Percentiles rank a stretch among this genome's conserved stretches.
These are phyloP conservation scores for Cercospora citrullina DNA, from an alignment of 2,329 filamentous ascomycete species.

Conservation along the genomic window DNA sequence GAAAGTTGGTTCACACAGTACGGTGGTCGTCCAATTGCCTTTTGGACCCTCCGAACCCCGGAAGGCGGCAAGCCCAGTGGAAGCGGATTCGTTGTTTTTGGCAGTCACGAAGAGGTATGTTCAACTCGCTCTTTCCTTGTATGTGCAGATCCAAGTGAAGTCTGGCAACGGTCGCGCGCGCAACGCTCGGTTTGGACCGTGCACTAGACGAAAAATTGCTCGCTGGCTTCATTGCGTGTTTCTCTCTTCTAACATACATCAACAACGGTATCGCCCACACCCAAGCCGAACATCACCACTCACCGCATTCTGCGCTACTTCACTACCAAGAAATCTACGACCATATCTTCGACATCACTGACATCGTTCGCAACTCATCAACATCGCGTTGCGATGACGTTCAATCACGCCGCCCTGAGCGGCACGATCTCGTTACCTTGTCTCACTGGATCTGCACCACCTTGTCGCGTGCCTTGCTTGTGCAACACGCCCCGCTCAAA, in stretches of 20 bases:
- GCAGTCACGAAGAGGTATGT: conserved; percentile 95
- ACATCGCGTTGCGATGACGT: conserved; percentile 10
- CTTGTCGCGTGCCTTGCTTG: conserved; percentile 20
- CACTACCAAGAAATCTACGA: neutral
- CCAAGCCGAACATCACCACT: neutral
- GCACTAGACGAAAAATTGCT: conserved; percentile 11
- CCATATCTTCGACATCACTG: neutral
- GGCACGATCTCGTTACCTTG: conserved; percentile 15
- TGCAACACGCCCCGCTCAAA: conserved; percentile 12
- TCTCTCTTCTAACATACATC: conserved; percentile 2
- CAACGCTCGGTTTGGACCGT: conserved; percentile 12
- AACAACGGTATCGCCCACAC: conserved; percentile 1
- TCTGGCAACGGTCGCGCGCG: conserved; percentile 7
- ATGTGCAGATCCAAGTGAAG: conserved; percentile 17
- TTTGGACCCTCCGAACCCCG: conserved; percentile 96
- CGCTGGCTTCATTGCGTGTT: conserved; percentile 12
- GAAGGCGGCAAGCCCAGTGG: conserved; percentile 99
- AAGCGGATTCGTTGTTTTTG: conserved; percentile 96
- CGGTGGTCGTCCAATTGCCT: conserved; percentile 93
- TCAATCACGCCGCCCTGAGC: conserved; percentile 13
- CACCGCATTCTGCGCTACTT: neutral
- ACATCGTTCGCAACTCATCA: neutral
- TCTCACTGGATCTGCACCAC: conserved; percentile 19
- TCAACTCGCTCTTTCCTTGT: conserved; percentile 9
- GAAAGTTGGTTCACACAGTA: conserved; percentile 99